Percentiles rank a stretch among this genome's conserved stretches.
These are phyloP conservation scores for Pseudofabraea citricarpa DNA, from an alignment of 2,329 filamentous ascomycete species.

Conservation along the genomic window DNA sequence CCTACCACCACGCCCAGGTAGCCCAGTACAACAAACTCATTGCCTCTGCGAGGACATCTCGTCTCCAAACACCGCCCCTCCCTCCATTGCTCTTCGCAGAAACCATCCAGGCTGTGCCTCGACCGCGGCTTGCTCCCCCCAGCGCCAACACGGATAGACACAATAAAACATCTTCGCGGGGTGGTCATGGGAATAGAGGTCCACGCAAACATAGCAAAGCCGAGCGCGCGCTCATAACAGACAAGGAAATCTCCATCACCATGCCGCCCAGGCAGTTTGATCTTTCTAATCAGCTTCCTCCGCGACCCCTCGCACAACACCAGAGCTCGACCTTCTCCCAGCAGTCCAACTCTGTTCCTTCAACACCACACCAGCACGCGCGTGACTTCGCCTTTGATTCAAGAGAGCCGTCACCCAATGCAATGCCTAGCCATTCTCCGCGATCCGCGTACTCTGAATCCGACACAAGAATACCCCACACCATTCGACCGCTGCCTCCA, in stretches of 20 bases:
- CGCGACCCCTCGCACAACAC: constrained; percentile 33
- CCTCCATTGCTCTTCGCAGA: constrained; percentile 51
- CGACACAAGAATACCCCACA: constrained; percentile 67
- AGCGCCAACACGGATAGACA: constrained; percentile 23
- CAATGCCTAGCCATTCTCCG: constrained; percentile 75
- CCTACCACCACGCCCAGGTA: constrained; percentile 56
- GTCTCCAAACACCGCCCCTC: constrained; percentile 51
- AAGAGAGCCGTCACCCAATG: constrained; percentile 74
- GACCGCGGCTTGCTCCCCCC: constrained; percentile 49
- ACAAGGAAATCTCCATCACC: constrained; percentile 42
- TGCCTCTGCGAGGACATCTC: constrained; percentile 43
- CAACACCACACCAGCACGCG: constrained; percentile 85
- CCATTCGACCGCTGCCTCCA: constrained; percentile 59
- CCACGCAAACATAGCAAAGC: constrained; percentile 51
- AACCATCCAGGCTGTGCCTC: constrained; percentile 48
- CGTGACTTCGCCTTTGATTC: constrained; percentile 79
- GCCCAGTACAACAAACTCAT: constrained; percentile 63
- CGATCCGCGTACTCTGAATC: constrained; percentile 88
- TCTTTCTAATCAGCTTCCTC: constrained; percentile 20
- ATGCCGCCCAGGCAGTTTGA: constrained; percentile 29
- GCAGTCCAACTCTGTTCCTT: constrained; percentile 86
- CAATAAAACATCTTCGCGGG: constrained; percentile 44
- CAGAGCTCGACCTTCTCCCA: constrained; percentile 47
- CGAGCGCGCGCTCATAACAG: constrained; percentile 57
- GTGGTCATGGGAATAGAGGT: constrained; percentile 55